phyloP scores from a whole-genome alignment of 805 yeast genomes.

The Schwanniomyces sp. region DNA sequence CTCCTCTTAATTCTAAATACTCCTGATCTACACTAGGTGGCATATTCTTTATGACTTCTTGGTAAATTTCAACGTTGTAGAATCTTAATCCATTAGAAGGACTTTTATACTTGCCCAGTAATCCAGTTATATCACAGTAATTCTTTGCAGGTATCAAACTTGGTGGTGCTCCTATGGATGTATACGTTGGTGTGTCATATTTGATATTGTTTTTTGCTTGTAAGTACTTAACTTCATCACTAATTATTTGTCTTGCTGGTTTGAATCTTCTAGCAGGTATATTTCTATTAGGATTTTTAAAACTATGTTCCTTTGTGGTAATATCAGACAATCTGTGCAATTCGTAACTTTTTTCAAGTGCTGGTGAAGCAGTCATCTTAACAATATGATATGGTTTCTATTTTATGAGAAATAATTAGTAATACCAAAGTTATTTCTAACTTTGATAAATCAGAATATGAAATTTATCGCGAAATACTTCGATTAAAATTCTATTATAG shows the following conservation, averaged over 20 bases:
- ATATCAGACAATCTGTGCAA: conserved; percentile 34
- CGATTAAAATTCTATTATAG: neutral
- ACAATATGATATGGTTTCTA: neutral
- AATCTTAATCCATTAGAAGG: conserved; percentile 76
- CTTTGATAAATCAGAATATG: neutral
- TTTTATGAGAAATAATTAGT: neutral
- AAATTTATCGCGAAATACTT: neutral
- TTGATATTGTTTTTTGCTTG: conserved; percentile 39
- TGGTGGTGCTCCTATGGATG: conserved; percentile 81
- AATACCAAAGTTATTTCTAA: neutral
- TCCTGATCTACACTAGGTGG: conserved; percentile 93
- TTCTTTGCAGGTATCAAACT: conserved; percentile 75
- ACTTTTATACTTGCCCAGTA: conserved; percentile 71
- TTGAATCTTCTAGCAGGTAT: conserved; percentile 64
- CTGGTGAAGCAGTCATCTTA: conserved; percentile 5
- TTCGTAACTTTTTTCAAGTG: conserved; percentile 12
- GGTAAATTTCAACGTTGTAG: conserved; percentile 79
- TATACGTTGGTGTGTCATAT: conserved; percentile 62
- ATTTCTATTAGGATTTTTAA: conserved; percentile 57
- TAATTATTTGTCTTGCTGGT: conserved; percentile 66
- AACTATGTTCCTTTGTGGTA: conserved; percentile 46
- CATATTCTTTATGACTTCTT: conserved; percentile 69
- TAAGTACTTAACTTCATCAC: conserved; percentile 75
- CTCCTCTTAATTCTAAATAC: conserved; percentile 82
- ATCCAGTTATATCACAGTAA: conserved; percentile 93